Evolutionary conservation across 2,329 filamentous ascomycete genomes (phyloP), one percentile per base, ranked within the genome.

Genomic region (Aspergillus novoparasiticus): DNA sequence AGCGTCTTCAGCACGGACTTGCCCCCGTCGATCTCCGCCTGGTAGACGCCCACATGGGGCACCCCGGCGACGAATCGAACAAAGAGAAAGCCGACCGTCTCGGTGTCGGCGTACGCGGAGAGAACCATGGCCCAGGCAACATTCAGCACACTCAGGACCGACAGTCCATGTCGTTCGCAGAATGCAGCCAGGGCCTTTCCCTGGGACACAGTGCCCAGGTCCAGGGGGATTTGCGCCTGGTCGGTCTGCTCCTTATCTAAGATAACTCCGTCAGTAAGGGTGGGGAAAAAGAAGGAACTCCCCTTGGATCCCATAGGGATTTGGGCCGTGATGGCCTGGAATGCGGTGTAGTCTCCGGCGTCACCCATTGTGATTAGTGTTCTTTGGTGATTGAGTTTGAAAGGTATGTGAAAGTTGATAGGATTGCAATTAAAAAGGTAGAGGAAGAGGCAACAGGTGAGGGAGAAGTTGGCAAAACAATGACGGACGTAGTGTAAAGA

Each of bases 61-160:
- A n/a, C 36, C 5, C 58, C 58, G 8, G n/a, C 34, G 26, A 55
- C 34, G 6, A 32, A 28, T 26, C 28, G 16, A 10, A 28, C 58
- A 39, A 60, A 60, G 23, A 60, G 46, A 50, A 50, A 50, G 2
- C 23, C 50, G 6, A 60, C 50, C n/a, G 43, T 41, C 19, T 56
- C 34, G 39, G 26, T 48, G n/a, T 45, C 51, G 6, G 50, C 43
- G 14, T 55, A 55, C 2, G 41, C 21, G n/a, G 58, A 55, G 16
- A 60, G 48, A 14, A 34, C 32, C 23, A 56, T 46, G 2, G 58
- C 58, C 58, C 58, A 60, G 21, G 58, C 58, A 26, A 50, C 46
- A 30, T 50, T 50, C 46, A 50, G 26, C 46, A 50, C 46, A 9
- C 46, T 50, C 46, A 50, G 23, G 26, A 50, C 46, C 16, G 12